Evolutionary conservation across 148 eudicot species (phyloP), one percentile per base, ranked within the genome.

Genomic region (Rhododendron vialii): DNA sequence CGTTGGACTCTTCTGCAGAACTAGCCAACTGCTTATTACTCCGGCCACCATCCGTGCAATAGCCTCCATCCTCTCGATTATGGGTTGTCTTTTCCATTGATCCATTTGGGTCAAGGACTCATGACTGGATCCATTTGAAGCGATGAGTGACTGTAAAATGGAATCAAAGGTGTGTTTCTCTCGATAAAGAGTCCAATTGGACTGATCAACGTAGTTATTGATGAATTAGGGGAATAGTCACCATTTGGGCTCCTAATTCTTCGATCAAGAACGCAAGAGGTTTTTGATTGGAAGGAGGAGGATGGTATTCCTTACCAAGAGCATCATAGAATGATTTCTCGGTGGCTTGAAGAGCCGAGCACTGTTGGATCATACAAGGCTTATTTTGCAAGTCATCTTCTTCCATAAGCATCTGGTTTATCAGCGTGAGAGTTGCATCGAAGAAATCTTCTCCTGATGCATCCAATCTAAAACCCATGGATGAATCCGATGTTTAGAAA

Each of bases 251-350:
- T n/a, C 73, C 73, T 65, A n/a, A 65, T 65, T 26, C 73, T 26
- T 65, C 28, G 73, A 26, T 65, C 30, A 65, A 65, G 33, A n/a
- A n/a, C 4, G 14, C 73, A 24, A n/a, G 5, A 65, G 73, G 33
- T 65, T 26, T 63, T 36, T 61, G 77, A 45, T 41, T 43, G 13
- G 26, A 26, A 28, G 45, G 45, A 41, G 84, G 17, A 89, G 88
- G 80, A 22, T 90, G 71, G 80, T 86, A 87, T 12, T 85, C 84
- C 55, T 90, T 82, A 38, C 87, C 86, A 30, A 95, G 90, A 51
- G 55, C 93, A 77, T 93, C 92, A 84, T 88, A 90, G 85, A 92
- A 87, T 35, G 94, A 90, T 87, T 93, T 92, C 88, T 93, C 94
- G 18, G 94, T 85, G 9, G 94, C 94, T 85, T 93, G 93, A 24